These are phyloP conservation scores for Candida suzukii DNA, from an alignment of 805 yeast species.

Conservation along the genomic window DNA sequence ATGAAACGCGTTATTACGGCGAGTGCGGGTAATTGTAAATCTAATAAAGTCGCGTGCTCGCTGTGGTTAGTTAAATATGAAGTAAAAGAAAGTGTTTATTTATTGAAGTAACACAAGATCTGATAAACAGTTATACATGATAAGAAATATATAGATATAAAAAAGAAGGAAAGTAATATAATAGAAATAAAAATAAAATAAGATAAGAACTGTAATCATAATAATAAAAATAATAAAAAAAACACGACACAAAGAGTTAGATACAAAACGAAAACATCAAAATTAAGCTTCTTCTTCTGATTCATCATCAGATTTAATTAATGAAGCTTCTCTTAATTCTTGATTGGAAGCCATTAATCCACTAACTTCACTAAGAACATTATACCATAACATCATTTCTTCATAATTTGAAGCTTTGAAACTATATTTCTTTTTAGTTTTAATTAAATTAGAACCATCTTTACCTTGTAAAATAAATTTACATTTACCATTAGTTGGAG, in stretches of 20 bases:
- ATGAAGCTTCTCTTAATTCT: conserved; percentile 1
- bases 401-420: conserved; percentile 38
- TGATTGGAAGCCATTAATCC: conserved; percentile 11
- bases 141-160: too few species aligned
- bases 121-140: too few species aligned
- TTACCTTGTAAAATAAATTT: conserved; percentile 38
- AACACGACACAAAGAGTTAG: background rate
- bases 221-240: background rate
- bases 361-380: conserved; percentile 25
- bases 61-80: too few species aligned
- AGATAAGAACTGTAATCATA: background rate
- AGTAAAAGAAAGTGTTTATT: too few species aligned
- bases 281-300: background rate
- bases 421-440: conserved; percentile 22
- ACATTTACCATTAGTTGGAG: conserved; percentile 26
- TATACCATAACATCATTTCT: conserved; percentile 41
- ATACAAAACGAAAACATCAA: background rate
- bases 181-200: too few species aligned
- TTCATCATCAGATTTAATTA: conserved; percentile 2
- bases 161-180: background rate
- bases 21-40: too few species aligned
- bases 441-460: conserved; percentile 25
- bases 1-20: too few species aligned
- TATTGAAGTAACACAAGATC: too few species aligned
- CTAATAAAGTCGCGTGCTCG: too few species aligned